Evolutionary conservation across 306 rosid genomes (phyloP), one percentile per base, ranked within the genome.

Genomic region (Abrus pulchellus): DNA sequence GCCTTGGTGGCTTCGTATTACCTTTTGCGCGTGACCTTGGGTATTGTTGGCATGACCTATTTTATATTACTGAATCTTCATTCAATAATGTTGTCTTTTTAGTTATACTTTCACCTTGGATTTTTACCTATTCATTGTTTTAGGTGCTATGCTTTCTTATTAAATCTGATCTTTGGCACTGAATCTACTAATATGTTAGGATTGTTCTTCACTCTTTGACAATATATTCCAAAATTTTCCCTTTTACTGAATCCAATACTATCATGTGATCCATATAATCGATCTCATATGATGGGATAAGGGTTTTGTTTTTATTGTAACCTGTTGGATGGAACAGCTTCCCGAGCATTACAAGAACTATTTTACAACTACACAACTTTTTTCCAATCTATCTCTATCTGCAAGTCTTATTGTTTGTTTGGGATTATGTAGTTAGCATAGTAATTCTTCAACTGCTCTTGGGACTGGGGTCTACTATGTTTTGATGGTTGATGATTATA

Each of bases 1-100:
- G 99, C 85, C 99, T 94, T 80, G 99, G 97, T 12, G 97, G 99
- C 63, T 93, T 94, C 82, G 97, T 94, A 44, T 87, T 94, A 57
- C 99, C 99, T 30, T 94, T 94, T 60, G 95, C 99, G 74, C 89
- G 89, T 36, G 90, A 90, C 78, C 99, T 94, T 84, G 97, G 99
- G 99, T 94, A 93, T 75, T 77, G 68, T 59, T 62, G 11, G 43
- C 83, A 80, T 70, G 65, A 75, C 83, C 43, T 78, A 49, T 76
- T 82, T 49, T 44, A 44, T 48, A 61, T 81, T 73, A 52, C 53
- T 69, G 68, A 63, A 44, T 44, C 78, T 20, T 60, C 61, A 28
- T 74, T 83, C 55, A 28, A 29, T 73, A 60, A 9, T 81, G 66
- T 14, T 64, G 49, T 48, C 34, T 28, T 38, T 40, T 66, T 36